Percentiles rank a stretch among this genome's conserved stretches.
These are phyloP conservation scores for Rutstroemia sp. DNA, from an alignment of 2,329 filamentous ascomycete species.

Conservation along the genomic window DNA sequence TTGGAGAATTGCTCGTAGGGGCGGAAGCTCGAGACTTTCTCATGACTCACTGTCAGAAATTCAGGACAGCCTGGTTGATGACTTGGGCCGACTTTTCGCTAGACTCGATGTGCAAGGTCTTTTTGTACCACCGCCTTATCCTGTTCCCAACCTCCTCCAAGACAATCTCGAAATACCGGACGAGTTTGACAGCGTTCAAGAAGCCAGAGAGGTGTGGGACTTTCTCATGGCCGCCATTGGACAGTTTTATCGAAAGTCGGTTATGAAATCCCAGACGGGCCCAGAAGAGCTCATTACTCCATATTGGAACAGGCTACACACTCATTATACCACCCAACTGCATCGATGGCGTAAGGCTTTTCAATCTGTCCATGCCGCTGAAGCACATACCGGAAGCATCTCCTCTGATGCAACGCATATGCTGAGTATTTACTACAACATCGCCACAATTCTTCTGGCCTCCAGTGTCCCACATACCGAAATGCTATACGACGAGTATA, in stretches of 20 bases:
- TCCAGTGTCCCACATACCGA: conserved; percentile 25
- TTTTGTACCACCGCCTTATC: conserved; percentile 27
- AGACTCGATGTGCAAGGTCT: conserved; percentile 27
- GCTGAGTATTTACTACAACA: conserved; percentile 28
- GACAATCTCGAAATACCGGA: conserved; percentile 25
- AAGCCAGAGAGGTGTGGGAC: conserved; percentile 26
- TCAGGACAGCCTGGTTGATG: conserved; percentile 28
- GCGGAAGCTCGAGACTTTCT: conserved; percentile 24
- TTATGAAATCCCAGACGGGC: conserved; percentile 23
- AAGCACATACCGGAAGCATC: conserved; percentile 20
- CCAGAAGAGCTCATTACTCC: conserved; percentile 21
- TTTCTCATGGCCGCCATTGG: conserved; percentile 28
- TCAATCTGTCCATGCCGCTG: conserved; percentile 21
- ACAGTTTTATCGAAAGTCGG: conserved; percentile 27
- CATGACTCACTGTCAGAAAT: conserved; percentile 29
- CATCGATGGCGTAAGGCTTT: conserved; percentile 26
- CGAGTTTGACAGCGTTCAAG: conserved; percentile 24
- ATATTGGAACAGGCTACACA: conserved; percentile 24
- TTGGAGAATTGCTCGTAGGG: conserved; percentile 27
- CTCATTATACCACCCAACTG: conserved; percentile 25
- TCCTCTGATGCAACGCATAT: conserved; percentile 23
- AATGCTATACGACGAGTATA: conserved; percentile 27
- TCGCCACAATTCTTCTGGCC: conserved; percentile 27
- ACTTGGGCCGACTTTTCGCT: conserved; percentile 28
- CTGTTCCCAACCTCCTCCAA: conserved; percentile 26